Evolutionary conservation across 306 rosid genomes (phyloP), one percentile per base, ranked within the genome.

Genomic region (Bauhinia variegata): DNA sequence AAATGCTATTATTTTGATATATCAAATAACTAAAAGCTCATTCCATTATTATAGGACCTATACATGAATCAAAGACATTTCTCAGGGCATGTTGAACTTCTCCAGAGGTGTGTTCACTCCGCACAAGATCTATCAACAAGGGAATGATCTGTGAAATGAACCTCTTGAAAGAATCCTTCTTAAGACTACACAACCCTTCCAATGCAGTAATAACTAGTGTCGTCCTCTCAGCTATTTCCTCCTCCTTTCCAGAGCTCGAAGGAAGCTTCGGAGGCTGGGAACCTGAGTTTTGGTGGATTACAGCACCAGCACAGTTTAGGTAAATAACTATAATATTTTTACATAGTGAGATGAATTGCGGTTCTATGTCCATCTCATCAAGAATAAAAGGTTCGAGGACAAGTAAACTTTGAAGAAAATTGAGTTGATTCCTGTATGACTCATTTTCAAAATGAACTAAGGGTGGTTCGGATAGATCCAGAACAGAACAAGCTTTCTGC

Each of bases 361-460:
- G 82, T 77, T 93, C 97, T 42, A 86, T 64, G 52, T 78, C 72
- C 71, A 91, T 78, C 73, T 85, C 85, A 52, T 74, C 65, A 5
- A 80, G 71, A 47, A 72, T 38, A 10, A 66, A 75, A 7, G 62
- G 74, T 60, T 67, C 52, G 23, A 71, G 67, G 14, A 34, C 67
- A 4, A 83, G 87, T 37, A 83, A 32, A 36, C 58, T 80, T 55
- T 77, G 85, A 58, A 93, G 86, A 73, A 90, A 90, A 85, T 79
- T 85, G 43, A 93, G 97, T 68, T 75, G 79, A 75, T 77, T 88
- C 76, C 73, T 87, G 70, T 83, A 82, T 41, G 99, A 86, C 77
- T 93, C 99, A 6, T 88, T 93, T 87, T 93, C 99, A 19, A 93
- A 93, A 85, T 93, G 99, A 76, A 93, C 96, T 78, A 86, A 72